A percentile compares a stretch with the other conserved stretches of the same genome.
These are phyloP conservation scores for Cyclotella cryptica DNA, from an alignment of 108 stramenopile species.

Conservation along the genomic window DNA sequence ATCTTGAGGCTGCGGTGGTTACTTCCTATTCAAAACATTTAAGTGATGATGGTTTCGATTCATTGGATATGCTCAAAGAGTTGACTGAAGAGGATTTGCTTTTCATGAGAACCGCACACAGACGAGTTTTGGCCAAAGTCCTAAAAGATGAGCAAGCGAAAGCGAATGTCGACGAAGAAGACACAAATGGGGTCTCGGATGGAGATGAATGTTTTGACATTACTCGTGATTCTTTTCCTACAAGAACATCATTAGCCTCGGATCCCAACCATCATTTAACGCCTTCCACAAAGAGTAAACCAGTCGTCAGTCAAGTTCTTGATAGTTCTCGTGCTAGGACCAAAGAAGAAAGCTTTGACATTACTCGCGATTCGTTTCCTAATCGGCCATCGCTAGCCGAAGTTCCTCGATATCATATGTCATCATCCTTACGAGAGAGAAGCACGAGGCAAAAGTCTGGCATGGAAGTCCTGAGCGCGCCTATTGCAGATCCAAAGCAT, in stretches of 20 bases:
- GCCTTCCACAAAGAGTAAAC: not conserved
- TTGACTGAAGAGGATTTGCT: constrained; percentile 20
- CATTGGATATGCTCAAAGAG: constrained; percentile 16
- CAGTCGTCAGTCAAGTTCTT: not conserved
- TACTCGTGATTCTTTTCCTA: constrained; percentile 3
- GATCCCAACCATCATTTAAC: not conserved
- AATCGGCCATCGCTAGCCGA: constrained; percentile 9
- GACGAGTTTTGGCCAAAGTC: constrained; percentile 4
- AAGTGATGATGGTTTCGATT: constrained; percentile 29
- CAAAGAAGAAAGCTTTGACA: constrained; percentile 26
- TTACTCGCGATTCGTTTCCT: constrained; percentile 20
- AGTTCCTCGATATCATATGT: not conserved
- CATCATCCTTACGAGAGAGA: not conserved
- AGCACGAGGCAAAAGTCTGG: no score
- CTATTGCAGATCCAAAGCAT: no score
- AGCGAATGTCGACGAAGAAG: not conserved
- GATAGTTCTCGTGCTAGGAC: not conserved
- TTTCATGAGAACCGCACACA: constrained; percentile 32
- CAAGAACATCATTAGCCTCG: constrained; percentile 1
- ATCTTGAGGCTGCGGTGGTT: constrained; percentile 15
- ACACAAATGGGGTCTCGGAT: not conserved
- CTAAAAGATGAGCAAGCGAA: not conserved
- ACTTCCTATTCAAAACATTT: constrained; percentile 19
- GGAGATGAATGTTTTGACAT: constrained; percentile 3
- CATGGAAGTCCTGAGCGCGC: no score